Percentiles rank a stretch among this genome's conserved stretches.
Conservation (phyloP, 768 basidiomycete genomes). For the Paxillus ammoniavirescens region DNA sequence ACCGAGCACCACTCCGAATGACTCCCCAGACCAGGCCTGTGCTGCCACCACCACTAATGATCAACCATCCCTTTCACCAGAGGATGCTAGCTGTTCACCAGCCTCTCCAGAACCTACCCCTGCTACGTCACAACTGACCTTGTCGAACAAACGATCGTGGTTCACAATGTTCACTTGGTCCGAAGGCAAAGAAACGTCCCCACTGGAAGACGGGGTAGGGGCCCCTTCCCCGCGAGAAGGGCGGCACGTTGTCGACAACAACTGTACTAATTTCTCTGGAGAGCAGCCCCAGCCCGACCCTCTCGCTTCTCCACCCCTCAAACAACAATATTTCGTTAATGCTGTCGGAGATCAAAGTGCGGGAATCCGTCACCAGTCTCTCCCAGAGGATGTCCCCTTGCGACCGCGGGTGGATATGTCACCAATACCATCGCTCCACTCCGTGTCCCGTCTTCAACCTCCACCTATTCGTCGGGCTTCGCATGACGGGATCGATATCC, state of each 20-base stretch:
- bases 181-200: conserved; percentile 21
- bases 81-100: neutral
- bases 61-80: neutral
- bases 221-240: conserved; percentile 2
- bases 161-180: conserved; percentile 34
- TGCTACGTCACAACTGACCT: neutral
- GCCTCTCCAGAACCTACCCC: neutral
- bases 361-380: neutral
- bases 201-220: conserved; percentile 19
- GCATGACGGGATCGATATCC: conserved; percentile 3
- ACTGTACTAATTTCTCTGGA: neutral
- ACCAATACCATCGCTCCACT: conserved; percentile 2
- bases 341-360: neutral
- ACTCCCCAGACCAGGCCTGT: conserved; percentile 2
- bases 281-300: neutral
- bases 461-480: neutral
- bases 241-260: neutral
- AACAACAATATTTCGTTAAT: neutral
- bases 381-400: neutral
- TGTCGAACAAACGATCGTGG: conserved; percentile 27
- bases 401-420: neutral
- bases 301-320: neutral
- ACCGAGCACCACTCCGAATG: neutral
- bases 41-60: neutral
- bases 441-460: neutral